A percentile compares a stretch with the other conserved stretches of the same genome.
Conservation (phyloP, 2,329 filamentous ascomycete genomes). For the Exophiala sp. region DNA sequence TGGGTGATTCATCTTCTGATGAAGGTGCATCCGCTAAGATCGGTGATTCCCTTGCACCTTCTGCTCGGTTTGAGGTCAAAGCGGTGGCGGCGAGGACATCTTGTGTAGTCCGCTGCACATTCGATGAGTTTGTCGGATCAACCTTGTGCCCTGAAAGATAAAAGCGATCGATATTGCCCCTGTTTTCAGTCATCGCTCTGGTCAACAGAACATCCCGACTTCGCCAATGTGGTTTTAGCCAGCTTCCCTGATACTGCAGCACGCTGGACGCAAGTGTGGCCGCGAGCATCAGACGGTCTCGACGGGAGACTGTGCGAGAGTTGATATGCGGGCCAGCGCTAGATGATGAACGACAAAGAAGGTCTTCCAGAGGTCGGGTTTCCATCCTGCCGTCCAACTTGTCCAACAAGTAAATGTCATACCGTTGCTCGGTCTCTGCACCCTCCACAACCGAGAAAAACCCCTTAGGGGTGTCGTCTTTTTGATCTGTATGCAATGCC, state of each 20-base stretch:
- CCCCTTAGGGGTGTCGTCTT: neutral
- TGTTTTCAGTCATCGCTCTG: neutral
- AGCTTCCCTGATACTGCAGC: slow-evolving; percentile 10
- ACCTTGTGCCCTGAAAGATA: neutral
- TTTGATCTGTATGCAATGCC: neutral
- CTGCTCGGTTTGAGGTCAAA: too few relatives aligned
- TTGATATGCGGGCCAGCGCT: neutral
- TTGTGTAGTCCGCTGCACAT: too few relatives aligned
- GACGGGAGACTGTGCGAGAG: neutral
- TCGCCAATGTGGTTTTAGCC: slow-evolving; percentile 3
- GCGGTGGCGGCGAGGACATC: too few relatives aligned
- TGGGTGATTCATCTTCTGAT: neutral
- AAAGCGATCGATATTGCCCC: neutral
- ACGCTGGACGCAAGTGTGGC: slow-evolving; percentile 8
- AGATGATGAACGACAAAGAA: neutral
- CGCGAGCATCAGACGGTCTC: slow-evolving; percentile 2
- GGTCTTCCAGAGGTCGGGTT: neutral
- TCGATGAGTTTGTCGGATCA: neutral
- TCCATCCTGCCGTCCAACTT: neutral
- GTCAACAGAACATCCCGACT: slow-evolving; percentile 6
- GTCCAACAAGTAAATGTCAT: neutral
- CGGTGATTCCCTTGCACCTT: too few relatives aligned
- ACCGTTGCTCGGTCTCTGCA: neutral
- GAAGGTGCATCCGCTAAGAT: too few relatives aligned
- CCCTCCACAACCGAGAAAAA: neutral